Evolutionary conservation across 225 moss, liverwort and hornwort species (phyloP), one percentile per base, ranked within the genome.

Genomic region (Physcomitrium patens): DNA sequence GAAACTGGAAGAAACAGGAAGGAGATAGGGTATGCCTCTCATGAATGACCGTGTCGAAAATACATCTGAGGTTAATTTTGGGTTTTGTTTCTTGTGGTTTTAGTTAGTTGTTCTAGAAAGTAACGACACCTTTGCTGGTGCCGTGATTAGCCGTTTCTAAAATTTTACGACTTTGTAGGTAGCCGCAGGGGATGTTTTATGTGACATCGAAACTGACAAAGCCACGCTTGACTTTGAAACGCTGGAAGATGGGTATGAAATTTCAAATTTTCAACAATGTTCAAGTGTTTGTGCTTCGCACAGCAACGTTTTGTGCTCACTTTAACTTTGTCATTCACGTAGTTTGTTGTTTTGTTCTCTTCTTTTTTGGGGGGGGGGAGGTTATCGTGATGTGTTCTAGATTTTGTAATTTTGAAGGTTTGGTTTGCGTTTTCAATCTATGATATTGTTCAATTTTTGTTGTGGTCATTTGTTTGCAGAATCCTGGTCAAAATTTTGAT

Each of bases 191-290:
- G 94, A 97, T 82, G 94, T 94, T 17, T 70, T 97, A 26, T 93
- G 92, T 69, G 92, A 91, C 70, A 91, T 91, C 26, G 88, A 91
- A 63, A 91, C 91, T 8, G 91, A 91, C 43, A 91, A 91, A 71
- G 96, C 96, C 62, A 94, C 96, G 60, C 70, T 97, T 60, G 96
- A 97, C 77, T 85, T 97, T 68, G 94, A 97, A 83, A 89, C 96
- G 27, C 84, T 97, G 81, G 96, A 97, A 69, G 96, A 94, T 59
- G 96, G 96, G 94, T 97, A 89, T 60, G 49, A 13, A 61, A 18
- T 23, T n/a, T 55, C 45, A 5, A 54, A 41, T 53, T 19, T 60
- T 54, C 3, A 3, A 14, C 62, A 22, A 31, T 19, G 57, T 11
- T 19, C 2, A 26, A 22, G 24, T 19, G 24, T 65, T 75, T 74